A percentile compares a stretch with the other conserved stretches of the same genome.
phyloP scores from a whole-genome alignment of 768 basidiomycete species.

The Phylloporus sp. region DNA sequence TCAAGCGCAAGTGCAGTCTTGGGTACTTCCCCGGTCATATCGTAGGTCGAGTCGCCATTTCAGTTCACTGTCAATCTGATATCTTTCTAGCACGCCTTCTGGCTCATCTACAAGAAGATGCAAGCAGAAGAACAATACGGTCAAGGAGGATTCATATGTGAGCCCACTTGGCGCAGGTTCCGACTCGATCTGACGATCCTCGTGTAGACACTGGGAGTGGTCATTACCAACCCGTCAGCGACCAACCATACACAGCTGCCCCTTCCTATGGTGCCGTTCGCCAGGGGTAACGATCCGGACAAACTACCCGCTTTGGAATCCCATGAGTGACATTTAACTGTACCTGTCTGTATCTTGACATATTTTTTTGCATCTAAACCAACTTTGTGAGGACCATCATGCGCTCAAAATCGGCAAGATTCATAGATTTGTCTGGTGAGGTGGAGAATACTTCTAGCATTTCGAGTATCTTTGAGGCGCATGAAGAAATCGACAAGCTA shows the following conservation, averaged over 20 bases:
- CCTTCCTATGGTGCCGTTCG: constrained; percentile 35
- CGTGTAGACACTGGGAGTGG: constrained; percentile 37
- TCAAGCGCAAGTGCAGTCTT: constrained; percentile 40
- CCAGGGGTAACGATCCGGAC: constrained; percentile 6
- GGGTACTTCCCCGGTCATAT: constrained; percentile 71
- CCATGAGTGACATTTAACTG: background rate
- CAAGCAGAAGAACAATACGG: constrained; percentile 83
- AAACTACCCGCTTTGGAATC: background rate
- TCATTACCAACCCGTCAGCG: constrained; percentile 30
- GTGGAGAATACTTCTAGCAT: constrained; percentile 79
- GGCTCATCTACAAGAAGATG: constrained; percentile 89
- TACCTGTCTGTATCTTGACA: constrained; percentile 2
- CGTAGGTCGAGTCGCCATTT: constrained; percentile 28
- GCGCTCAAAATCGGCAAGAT: constrained; percentile 62
- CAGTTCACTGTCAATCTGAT: background rate
- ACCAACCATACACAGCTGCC: constrained; percentile 20
- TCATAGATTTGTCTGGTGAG: constrained; percentile 63
- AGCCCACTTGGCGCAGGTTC: constrained; percentile 29
- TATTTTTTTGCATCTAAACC: constrained; percentile 2
- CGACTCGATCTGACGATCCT: background rate
- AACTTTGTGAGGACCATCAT: constrained; percentile 66
- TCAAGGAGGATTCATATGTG: constrained; percentile 70
- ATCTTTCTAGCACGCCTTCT: constrained; percentile 65
- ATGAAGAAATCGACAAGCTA: background rate
- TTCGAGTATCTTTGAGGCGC: constrained; percentile 57